Percentiles rank a stretch among this genome's conserved stretches.
Conservation (phyloP, 352 stramenopile genomes). For the Phytophthora cryptogea region DNA sequence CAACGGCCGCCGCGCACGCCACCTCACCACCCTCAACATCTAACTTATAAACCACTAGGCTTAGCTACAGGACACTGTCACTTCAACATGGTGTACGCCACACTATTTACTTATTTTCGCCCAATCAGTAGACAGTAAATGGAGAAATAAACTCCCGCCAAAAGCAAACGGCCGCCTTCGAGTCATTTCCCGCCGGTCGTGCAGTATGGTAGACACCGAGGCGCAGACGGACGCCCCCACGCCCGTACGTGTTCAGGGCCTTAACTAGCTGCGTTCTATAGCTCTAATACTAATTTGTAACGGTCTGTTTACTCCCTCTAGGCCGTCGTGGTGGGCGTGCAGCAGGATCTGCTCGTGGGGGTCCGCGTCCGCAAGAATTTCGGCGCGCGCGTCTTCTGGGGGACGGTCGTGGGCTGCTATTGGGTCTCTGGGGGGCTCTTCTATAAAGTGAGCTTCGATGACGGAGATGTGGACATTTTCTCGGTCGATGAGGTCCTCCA, state of each 20-base stretch:
- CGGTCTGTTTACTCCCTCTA: neutral
- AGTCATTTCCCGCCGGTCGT: neutral
- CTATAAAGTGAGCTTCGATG: constrained; percentile 85
- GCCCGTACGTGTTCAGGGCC: constrained; percentile 11
- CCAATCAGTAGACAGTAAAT: constrained; percentile 18
- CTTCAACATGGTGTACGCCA: constrained; percentile 14
- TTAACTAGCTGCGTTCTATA: neutral
- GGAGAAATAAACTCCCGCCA: constrained; percentile 15
- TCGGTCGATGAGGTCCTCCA: constrained; percentile 51
- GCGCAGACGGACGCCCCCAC: constrained; percentile 24
- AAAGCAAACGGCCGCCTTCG: constrained; percentile 5
- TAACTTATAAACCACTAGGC: constrained; percentile 14
- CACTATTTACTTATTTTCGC: constrained; percentile 17
- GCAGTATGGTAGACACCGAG: constrained; percentile 27
- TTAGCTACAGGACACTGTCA: neutral
- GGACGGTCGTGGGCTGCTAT: constrained; percentile 61
- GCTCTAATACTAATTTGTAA: neutral
- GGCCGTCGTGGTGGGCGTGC: constrained; percentile 23
- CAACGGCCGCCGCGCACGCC: constrained; percentile 32
- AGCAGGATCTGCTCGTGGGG: constrained; percentile 32
- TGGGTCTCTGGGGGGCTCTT: constrained; percentile 52
- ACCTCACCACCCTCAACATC: constrained; percentile 7
- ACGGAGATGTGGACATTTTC: constrained; percentile 81
- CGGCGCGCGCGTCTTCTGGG: constrained; percentile 69
- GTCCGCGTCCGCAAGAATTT: constrained; percentile 74